Evolutionary conservation across 2,329 filamentous ascomycete genomes (phyloP), one percentile per base, ranked within the genome.

Genomic region (Fusarium bulbicola): DNA sequence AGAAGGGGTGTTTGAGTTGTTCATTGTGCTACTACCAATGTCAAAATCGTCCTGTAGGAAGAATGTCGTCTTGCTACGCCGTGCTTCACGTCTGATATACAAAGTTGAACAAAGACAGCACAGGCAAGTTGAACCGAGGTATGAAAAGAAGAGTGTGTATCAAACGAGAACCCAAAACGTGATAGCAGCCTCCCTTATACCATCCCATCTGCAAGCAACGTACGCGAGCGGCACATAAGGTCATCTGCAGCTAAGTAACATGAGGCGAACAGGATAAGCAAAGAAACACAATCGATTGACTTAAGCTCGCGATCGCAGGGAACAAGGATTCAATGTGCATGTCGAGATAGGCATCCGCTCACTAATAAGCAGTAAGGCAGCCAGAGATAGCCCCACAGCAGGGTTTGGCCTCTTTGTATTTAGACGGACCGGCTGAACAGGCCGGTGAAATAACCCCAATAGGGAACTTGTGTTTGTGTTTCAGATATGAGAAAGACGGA

Each of bases 1-100:
- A 32, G 84, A 84, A 66, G 76, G 74, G 9, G 68, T 63, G 59
- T 77, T 78, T 63, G 74, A 66, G 26, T 76, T 63, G 28, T 74
- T 73, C 76, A 77, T 77, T 14, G n/a, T 52, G 43, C 12, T 30
- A 36, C 28, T 6, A 7, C 24, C 18, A n/a, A 18, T 56, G 36
- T 9, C 20, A 56, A 14, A 63, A 36, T 5, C 18, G 30, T 20
- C 26, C 20, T 20, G 12, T 32, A 64, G 16, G 36, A n/a, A 64
- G 16, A n/a, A n/a, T 30, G 28, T 30, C 15, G 39, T 45, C 28
- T 56, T 50, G 40, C 20, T 62, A 63, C 26, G 40, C 24, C 56
- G 57, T 53, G 24, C n/a, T n/a, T 42, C n/a, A 49, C 26, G 34
- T 15, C 36, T 69, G 30, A 47, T 69, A 58, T 68, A 45, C 15